Evolutionary conservation across 169 alveolate genomes (phyloP).

Genomic region (Plasmodium malariae): DNA sequence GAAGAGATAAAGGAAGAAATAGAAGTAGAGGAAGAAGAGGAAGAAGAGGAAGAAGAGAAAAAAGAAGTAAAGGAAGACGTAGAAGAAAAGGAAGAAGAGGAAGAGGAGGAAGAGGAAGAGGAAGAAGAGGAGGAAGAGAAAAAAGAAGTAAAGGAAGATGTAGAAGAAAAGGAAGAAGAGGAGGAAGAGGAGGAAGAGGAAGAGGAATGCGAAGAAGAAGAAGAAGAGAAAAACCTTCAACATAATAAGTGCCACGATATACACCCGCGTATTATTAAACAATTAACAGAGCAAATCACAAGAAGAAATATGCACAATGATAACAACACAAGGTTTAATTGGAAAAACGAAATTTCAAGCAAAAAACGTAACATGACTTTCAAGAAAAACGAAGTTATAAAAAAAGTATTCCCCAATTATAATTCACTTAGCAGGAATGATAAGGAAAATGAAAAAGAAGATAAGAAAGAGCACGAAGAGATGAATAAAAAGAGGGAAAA

Average conservation of each 20-base stretch:
- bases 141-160: neutral
- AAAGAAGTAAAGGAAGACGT: neutral
- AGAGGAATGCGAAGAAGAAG: neutral
- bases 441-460: neutral
- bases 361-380: too few species aligned
- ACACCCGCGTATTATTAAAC: too few species aligned
- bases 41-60: neutral
- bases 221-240: too few species aligned
- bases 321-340: too few species aligned
- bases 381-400: too few species aligned
- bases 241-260: too few species aligned
- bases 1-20: neutral
- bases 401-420: too few species aligned
- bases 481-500: neutral
- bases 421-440: neutral
- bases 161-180: neutral
- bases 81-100: neutral
- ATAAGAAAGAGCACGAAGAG: neutral
- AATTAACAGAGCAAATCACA: too few species aligned
- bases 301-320: too few species aligned
- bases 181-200: neutral
- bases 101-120: neutral
- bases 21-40: too few species aligned
- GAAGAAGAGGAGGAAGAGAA: constrained; percentile 10
- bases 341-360: too few species aligned